These are phyloP conservation scores for Tulasnella sp. DNA, from an alignment of 768 basidiomycete species.

Conservation along the genomic window DNA sequence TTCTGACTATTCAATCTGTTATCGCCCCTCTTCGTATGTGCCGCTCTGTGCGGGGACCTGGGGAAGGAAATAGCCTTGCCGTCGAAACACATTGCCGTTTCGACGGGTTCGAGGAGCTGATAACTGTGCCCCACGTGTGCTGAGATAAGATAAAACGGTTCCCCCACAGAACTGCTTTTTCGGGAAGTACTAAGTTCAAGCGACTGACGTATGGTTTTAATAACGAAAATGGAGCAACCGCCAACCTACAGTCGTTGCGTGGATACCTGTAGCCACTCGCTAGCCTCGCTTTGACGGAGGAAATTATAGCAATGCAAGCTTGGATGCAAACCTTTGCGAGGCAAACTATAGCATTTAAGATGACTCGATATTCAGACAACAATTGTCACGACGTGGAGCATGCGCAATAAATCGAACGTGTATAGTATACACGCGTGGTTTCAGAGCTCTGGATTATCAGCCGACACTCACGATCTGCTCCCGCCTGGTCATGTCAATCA, in stretches of 20 bases:
- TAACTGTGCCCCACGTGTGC: not conserved
- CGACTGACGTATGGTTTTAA: not conserved
- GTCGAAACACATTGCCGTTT: not conserved
- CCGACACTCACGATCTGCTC: not conserved
- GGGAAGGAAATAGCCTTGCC: not conserved
- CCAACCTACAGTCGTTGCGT: not conserved
- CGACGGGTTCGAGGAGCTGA: not conserved
- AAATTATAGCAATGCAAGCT: not conserved
- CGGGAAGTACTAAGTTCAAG: slow-evolving; percentile 6
- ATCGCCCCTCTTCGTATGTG: not conserved
- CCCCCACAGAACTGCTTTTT: not conserved
- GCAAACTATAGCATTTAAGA: not conserved
- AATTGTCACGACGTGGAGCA: not conserved
- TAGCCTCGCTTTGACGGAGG: not conserved
- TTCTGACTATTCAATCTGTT: not conserved
- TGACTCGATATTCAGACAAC: not conserved
- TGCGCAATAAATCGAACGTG: not conserved
- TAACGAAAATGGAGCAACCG: not conserved
- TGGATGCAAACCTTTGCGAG: not conserved
- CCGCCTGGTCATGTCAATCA: not conserved
- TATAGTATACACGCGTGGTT: not conserved
- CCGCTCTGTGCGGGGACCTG: not conserved
- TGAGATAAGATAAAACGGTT: not conserved
- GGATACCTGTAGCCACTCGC: not conserved
- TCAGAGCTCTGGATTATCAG: not conserved